Conservation (phyloP, 1,284 basidiomycete genomes). For the Schizophyllum amplum region DNA sequence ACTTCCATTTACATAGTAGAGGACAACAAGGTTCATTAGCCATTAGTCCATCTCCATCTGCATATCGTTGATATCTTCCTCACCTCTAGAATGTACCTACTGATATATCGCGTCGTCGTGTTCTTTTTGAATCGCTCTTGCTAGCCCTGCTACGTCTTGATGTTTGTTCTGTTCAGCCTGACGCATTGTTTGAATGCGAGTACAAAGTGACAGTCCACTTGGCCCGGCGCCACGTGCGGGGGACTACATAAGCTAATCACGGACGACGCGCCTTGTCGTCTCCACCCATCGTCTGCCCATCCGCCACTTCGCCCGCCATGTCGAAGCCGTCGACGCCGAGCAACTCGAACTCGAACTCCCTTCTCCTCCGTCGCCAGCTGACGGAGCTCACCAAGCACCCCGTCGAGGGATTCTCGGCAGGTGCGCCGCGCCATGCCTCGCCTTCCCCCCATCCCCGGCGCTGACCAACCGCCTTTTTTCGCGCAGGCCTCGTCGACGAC, state of each 20-base stretch:
- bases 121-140: too few species aligned
- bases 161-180: too few species aligned
- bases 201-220: too few species aligned
- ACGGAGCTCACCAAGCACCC: conserved; percentile 84
- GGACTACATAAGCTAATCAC: neutral
- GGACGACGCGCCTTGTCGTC: neutral
- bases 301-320: conserved; percentile 26
- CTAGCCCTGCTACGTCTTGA: too few species aligned
- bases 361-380: conserved; percentile 76
- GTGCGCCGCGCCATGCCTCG: conserved; percentile 29
- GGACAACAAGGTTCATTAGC: too few species aligned
- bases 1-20: too few species aligned
- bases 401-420: conserved; percentile 92
- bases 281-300: neutral
- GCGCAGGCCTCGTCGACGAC: conserved; percentile 84
- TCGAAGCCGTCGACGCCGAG: conserved; percentile 37
- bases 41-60: too few species aligned
- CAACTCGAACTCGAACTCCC: conserved; percentile 43
- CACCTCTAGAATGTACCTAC: too few species aligned
- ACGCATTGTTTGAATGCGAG: too few species aligned
- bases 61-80: too few species aligned
- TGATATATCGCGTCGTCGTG: too few species aligned
- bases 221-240: neutral
- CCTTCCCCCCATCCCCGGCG: conserved; percentile 15
- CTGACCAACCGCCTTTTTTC: conserved; percentile 14